These are phyloP conservation scores for Pyrus bretschneideri DNA, from an alignment of 306 rosid species.

Conservation along the genomic window DNA sequence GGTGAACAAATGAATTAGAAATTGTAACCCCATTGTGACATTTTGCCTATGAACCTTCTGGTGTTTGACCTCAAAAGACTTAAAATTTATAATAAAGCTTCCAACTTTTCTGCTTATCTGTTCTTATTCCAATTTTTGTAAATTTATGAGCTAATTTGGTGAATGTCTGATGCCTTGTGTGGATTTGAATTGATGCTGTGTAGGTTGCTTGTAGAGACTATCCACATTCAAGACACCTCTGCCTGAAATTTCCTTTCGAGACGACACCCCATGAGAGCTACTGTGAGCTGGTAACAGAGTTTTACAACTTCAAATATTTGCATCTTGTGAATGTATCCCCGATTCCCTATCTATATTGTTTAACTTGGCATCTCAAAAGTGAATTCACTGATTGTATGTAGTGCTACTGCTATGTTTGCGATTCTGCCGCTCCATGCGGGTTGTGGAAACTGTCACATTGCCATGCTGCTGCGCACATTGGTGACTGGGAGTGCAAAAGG, in stretches of 20 bases:
- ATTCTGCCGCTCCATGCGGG: slow-evolving; percentile 29
- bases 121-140: too few relatives aligned
- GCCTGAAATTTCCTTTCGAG: slow-evolving; percentile 48
- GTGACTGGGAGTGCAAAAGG: slow-evolving; percentile 14
- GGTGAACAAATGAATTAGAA: background rate
- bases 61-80: too few relatives aligned
- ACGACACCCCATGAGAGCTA: slow-evolving; percentile 36
- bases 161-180: background rate
- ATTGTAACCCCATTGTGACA: background rate
- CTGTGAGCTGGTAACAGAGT: slow-evolving; percentile 45
- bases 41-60: too few relatives aligned
- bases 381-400: slow-evolving; percentile 7
- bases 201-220: slow-evolving; percentile 73
- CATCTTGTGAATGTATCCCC: too few relatives aligned
- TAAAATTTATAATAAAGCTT: too few relatives aligned
- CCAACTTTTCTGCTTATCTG: too few relatives aligned
- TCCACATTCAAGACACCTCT: slow-evolving; percentile 69
- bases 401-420: slow-evolving; percentile 68
- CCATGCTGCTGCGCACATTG: slow-evolving; percentile 13
- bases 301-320: background rate
- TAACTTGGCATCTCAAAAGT: background rate
- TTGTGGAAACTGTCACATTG: slow-evolving; percentile 27
- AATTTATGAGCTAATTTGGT: background rate
- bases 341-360: background rate
- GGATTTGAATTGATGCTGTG: slow-evolving; percentile 4